Base-by-base conservation (phyloP, 148 eudicot genomes). In the Fagopyrum esculentum region DNA sequence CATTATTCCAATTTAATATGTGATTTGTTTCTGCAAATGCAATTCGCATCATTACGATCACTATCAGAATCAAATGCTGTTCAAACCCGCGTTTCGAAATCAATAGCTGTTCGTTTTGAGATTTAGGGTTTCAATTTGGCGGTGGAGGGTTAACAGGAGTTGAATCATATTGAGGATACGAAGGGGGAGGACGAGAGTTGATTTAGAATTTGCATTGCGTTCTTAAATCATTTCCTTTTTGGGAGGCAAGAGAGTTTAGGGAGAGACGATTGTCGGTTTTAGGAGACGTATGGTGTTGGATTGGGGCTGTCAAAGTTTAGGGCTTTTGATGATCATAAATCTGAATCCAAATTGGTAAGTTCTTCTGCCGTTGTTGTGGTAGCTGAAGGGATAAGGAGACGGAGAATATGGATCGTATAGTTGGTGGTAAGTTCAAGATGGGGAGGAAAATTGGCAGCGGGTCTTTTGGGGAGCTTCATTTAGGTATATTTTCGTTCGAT, bases 371-470 rank as follows among this genome's bases (percentile, higher is more conserved):
- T 29, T 43, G 12, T 49, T 60, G 44, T 71, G 29, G 70, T 63
- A 56, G 73, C 74, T 70, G 73, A 71, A 51, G 12, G 71, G 71
- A 74, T 74, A 75, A 69, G 75, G 75, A 66, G 68, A 61, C 55
- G 19, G 26, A 6, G 68, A 88, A 76, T 73, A 92, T 92, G 97
- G 97, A 89, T 86, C 91, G 76, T 71, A 77, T 92, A 71, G 74
- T 92, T 78, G 94, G 91, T 71, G 90, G 87, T 40, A 92, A 88
- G 83, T 92, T 88, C 79, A 92, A 86, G 84, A 78, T 84, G 81
- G 97, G 94, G 56, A 89, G 89, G 80, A 92, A 92, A 83, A 92
- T 92, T 76, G 97, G 97, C 22, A 88, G 92, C 82, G 97, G 97
- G 45, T 92, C 97, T 76, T 92, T 92, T 87, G 97, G 97, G 78